phyloP scores from a whole-genome alignment of 2,329 filamentous ascomycete species.

The Penicillium sp. region DNA sequence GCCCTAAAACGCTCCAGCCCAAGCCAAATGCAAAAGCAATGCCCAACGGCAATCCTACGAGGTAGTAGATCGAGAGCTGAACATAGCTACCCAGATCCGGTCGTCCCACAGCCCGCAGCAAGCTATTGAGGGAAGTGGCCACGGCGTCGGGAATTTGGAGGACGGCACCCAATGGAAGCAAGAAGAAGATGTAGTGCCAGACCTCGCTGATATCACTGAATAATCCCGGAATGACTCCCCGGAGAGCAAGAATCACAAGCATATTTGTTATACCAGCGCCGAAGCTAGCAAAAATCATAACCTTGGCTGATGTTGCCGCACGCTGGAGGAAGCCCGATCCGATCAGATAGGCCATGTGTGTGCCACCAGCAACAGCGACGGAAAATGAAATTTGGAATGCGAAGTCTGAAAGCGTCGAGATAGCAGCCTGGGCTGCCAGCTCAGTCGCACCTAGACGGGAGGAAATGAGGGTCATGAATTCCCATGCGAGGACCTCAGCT shows the following conservation, averaged over 20 bases:
- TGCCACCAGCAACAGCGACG: constrained; percentile 77
- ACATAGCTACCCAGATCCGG: constrained; percentile 84
- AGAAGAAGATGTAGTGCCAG: constrained; percentile 59
- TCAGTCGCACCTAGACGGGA: constrained; percentile 71
- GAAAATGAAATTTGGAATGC: constrained; percentile 88
- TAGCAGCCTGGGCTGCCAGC: constrained; percentile 78
- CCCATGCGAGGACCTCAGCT: constrained; percentile 85
- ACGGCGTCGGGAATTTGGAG: constrained; percentile 84
- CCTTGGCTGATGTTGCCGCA: constrained; percentile 71
- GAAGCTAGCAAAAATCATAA: constrained; percentile 62
- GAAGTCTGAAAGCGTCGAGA: constrained; percentile 70
- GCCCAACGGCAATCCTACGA: constrained; percentile 74
- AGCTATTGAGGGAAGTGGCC: constrained; percentile 72
- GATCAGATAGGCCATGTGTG: constrained; percentile 85
- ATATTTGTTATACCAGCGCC: constrained; percentile 74
- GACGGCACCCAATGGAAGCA: constrained; percentile 73
- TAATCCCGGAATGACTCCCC: constrained; percentile 68
- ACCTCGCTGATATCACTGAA: constrained; percentile 69
- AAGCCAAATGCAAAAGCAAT: constrained; percentile 72
- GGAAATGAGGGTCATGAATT: constrained; percentile 73
- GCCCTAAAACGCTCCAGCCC: constrained; percentile 68
- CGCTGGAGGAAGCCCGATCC: constrained; percentile 75
- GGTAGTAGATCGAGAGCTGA: constrained; percentile 78
- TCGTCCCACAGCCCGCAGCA: constrained; percentile 76
- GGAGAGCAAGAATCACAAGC: constrained; percentile 61